Evolutionary conservation across 345 rosid species (phyloP), one percentile per base, ranked within the genome.

Genomic region (Nasturtium officinale): DNA sequence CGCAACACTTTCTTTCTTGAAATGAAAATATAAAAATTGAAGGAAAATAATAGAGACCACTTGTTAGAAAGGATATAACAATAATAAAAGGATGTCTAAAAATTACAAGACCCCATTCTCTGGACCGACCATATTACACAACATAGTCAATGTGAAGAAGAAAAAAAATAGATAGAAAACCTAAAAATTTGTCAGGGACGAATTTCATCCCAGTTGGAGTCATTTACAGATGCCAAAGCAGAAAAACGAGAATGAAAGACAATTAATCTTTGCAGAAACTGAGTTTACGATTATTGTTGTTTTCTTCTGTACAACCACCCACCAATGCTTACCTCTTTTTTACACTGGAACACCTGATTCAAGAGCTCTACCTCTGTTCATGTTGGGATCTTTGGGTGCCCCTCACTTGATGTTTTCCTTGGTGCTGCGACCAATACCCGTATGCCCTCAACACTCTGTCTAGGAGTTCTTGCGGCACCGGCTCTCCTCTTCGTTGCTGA

Each of bases 401-500:
- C 75, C 85, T 83, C 65, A 83, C 82, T 5, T 83, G 87, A 46
- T 87, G 96, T 82, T 85, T 91, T 5, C 82, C 86, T 71, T 91
- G 97, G 74, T 83, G 86, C 67, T 86, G 90, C 32, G 90, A 86
- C 97, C 97, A 91, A 81, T 82, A 89, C 15, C 84, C 83, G 12
- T 86, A 91, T 59, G 97, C 91, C 20, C 82, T 83, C 84, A 91
- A 48, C 9, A 91, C 97, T 47, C 97, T 77, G 84, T 91, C 93
- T 71, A 91, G 73, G 42, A 91, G 82, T 56, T 85, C 93, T 84
- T 89, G 97, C 2, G 97, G 97, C 73, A 91, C 96, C 0, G 96
- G 91, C 76, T 91, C 96, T 33, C 97, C 97, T 82, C 97, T 80
- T 75, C 97, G 76, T 53, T 89, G 97, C 76, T 91, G 97, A 2